Base-by-base conservation (phyloP, 306 rosid genomes). In the Sicyos edulis region DNA sequence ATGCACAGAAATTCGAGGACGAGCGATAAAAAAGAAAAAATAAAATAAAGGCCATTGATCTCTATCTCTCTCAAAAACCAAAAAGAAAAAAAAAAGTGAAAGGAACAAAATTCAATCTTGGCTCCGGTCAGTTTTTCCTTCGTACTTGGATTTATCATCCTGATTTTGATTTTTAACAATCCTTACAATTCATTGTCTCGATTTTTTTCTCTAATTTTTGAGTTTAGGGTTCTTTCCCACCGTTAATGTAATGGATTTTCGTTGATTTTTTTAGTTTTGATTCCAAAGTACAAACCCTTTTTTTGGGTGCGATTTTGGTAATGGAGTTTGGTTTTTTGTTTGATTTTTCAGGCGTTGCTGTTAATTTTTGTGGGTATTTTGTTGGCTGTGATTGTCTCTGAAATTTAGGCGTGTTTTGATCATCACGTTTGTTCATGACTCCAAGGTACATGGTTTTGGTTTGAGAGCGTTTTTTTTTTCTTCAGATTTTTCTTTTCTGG, bases 391-490 rank as follows among this genome's bases (percentile, higher is more conserved):
- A 72, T 49, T 70, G 32, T 71, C 14, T 49, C 62, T 78, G 78
- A 66, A 72, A 50, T 63, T 15, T 54, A 21, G 50, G 50, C 42
- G 75, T 54, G 24, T 54, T 59, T 62, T 62, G 74, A 71, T 69
- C 58, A 51, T 9, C 1, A 65, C 24, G 13, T 74, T 74, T 40
- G 81, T 78, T 78, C 82, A 74, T 74, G 85, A 73, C 76, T 40
- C 74, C 47, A 81, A 81, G 85, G 85, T 81, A 76, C 44, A n/a
- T 52, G 70, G 13, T 75, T 72, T 79, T 75, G 16, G 22, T 45
- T 61, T 34, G 14, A 2, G 10, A 63, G 16, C 13, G 11, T 10
- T 40, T 37, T 34, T 20, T 19, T n/a, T 26, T 22, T 14, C 6
- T 13, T 4, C 26, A 10, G 57, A 37, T 52, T 52, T 71, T 51